Evolutionary conservation across 2,329 filamentous ascomycete genomes (phyloP).

Genomic region (Colletotrichum sp.): DNA sequence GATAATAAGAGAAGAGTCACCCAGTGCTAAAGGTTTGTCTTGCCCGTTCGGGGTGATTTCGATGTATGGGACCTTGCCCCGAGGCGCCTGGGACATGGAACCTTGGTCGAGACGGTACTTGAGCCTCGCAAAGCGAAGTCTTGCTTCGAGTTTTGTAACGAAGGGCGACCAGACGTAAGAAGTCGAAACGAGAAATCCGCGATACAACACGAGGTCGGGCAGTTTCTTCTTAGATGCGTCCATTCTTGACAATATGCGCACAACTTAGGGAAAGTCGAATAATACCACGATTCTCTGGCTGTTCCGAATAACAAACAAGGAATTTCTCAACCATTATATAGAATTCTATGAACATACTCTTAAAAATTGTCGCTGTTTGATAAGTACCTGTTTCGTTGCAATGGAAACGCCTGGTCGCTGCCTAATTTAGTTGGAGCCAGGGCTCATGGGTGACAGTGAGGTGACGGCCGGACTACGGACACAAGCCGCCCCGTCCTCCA

Average conservation of each 20-base stretch:
- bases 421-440: not conserved
- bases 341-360: not conserved
- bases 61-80: not conserved
- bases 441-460: not conserved
- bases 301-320: not conserved
- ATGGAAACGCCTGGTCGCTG: not conserved
- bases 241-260: not conserved
- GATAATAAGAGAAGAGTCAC: constrained; percentile 62
- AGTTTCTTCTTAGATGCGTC: not conserved
- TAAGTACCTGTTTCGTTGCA: not conserved
- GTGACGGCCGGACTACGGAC: not conserved
- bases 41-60: constrained; percentile 33
- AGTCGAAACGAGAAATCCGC: not conserved
- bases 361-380: not conserved
- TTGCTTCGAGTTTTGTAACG: constrained; percentile 66
- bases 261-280: not conserved
- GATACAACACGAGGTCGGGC: not conserved
- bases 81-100: not conserved
- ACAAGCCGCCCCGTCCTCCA: not conserved
- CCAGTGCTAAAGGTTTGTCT: constrained; percentile 29
- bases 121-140: constrained; percentile 58
- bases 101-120: constrained; percentile 44
- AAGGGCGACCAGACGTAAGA: constrained; percentile 64
- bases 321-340: not conserved
- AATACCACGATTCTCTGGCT: not conserved